Percentiles rank a stretch among this genome's conserved stretches.
phyloP scores from a whole-genome alignment of 345 rosid genomes.

The Eutrema japonicum region DNA sequence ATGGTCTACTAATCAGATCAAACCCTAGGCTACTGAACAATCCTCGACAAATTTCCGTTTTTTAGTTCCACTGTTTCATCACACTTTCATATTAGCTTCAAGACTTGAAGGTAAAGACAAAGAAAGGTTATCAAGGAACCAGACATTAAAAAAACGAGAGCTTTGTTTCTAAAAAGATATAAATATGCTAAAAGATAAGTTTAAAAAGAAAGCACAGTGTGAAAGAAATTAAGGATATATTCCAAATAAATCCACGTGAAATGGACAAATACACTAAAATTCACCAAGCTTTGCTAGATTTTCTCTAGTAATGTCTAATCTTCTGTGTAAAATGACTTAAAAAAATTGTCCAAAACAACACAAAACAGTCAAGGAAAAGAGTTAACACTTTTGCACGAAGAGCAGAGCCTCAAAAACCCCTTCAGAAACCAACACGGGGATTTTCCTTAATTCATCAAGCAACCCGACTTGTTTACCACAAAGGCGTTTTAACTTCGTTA shows the following conservation, averaged over 20 bases:
- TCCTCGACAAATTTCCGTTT: no score
- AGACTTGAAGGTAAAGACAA: no score
- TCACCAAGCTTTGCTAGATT: slow-evolving; percentile 38
- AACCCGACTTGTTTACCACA: slow-evolving; percentile 9
- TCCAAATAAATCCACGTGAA: slow-evolving; percentile 30
- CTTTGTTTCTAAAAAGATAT: no score
- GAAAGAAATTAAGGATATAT: background rate
- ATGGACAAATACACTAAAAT: slow-evolving; percentile 32
- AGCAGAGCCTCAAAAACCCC: slow-evolving; percentile 15
- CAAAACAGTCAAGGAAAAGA: slow-evolving; percentile 19
- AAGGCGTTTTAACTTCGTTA: slow-evolving; percentile 14
- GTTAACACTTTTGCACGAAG: slow-evolving; percentile 23
- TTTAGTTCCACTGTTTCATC: no score
- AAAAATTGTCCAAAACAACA: slow-evolving; percentile 29
- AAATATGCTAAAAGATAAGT: no score
- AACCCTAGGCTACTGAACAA: no score
- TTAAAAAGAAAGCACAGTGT: no score
- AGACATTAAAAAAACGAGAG: no score
- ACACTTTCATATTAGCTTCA: no score
- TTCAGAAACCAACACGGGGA: slow-evolving; percentile 15
- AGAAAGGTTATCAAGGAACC: no score
- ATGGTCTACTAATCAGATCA: no score
- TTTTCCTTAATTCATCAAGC: slow-evolving; percentile 20
- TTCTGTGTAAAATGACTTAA: slow-evolving; percentile 27
- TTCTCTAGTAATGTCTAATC: slow-evolving; percentile 36